Base-by-base conservation (phyloP, 441 rosid species). In the Adansonia rubrostipa region DNA sequence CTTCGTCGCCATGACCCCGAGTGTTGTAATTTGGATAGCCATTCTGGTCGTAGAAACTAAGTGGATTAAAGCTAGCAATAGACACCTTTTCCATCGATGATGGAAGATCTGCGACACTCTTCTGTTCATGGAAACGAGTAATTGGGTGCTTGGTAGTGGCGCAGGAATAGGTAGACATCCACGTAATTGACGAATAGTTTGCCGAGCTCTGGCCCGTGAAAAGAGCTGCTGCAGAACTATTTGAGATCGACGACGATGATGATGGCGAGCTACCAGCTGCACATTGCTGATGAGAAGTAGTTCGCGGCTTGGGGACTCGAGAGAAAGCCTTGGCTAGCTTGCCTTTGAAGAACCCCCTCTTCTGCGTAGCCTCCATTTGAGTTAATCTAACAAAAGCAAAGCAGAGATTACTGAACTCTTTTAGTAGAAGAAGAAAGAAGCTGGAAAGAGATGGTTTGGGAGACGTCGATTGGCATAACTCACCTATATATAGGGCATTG, bases 321-420 rank as follows among this genome's bases (percentile, higher is more conserved):
- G 80, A 53, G 54, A 89, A 40, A 6, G 83, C 67, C 72, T 68
- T 79, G 69, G 77, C 82, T 28, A 82, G 63, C 82, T 82, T 89
- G 74, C 78, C 71, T 70, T 76, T 86, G 28, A 80, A 22, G 56
- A 71, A 73, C 76, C 82, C 82, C 64, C 62, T 80, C 67, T 84
- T 86, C 28, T 50, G 81, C 71, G 22, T 48, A 57, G 78, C 17
- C 60, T 85, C 88, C 86, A 83, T 87, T 24, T 47, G 6, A 5
- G 71, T 67, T 66, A 2, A 6, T 47, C 22, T 17, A 17, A 11
- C 28, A 17, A 8, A 40, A 65, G 8, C 22, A 3, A 40, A 36
- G 4, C 17, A 65, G n/a, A 44, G 53, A 36, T 9, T 13, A 9
- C 24, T 8, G n/a, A 66, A n/a, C 6, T 8, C 6, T n/a, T 40